Evolutionary conservation across 805 yeast genomes (phyloP).

Genomic region (Wickerhamiella cacticola): DNA sequence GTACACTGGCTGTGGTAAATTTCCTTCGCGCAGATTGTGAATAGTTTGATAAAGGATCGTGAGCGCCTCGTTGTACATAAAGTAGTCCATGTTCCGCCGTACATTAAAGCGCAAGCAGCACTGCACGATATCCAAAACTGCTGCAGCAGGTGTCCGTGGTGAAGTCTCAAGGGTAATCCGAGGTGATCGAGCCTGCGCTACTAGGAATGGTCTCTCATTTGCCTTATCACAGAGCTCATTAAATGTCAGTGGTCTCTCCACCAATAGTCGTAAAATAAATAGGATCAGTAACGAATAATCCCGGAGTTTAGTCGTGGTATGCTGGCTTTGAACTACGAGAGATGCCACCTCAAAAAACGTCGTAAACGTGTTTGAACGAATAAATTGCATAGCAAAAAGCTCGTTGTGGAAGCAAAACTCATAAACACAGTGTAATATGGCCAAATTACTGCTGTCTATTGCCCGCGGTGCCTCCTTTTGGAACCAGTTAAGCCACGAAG

Average conservation of each 20-base stretch:
- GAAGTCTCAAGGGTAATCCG: slow-evolving; percentile 21
- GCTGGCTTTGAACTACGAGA: slow-evolving; percentile 25
- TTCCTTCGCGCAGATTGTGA: slow-evolving; percentile 13
- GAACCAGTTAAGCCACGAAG: slow-evolving; percentile 13
- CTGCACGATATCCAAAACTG: slow-evolving; percentile 28
- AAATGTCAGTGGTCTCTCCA: slow-evolving; percentile 23
- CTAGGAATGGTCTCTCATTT: slow-evolving; percentile 15
- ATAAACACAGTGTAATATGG: slow-evolving; percentile 23
- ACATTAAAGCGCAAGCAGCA: slow-evolving; percentile 27
- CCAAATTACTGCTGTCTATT: slow-evolving; percentile 7
- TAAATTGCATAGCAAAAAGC: slow-evolving; percentile 25
- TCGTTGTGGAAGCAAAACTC: slow-evolving; percentile 30
- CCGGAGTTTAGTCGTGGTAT: slow-evolving; percentile 20
- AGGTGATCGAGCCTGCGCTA: slow-evolving; percentile 23
- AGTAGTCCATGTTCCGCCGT: slow-evolving; percentile 24
- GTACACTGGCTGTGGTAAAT: slow-evolving; percentile 12
- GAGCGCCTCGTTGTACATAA: slow-evolving; percentile 24
- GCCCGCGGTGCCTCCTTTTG: slow-evolving; percentile 1
- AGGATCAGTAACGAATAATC: slow-evolving; percentile 26
- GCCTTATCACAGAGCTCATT: slow-evolving; percentile 14
- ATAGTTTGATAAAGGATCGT: slow-evolving; percentile 22
- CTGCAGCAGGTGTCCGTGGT: slow-evolving; percentile 26
- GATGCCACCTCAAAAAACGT: slow-evolving; percentile 26
- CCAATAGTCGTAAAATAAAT: slow-evolving; percentile 25
- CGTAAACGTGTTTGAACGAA: slow-evolving; percentile 22